Evolutionary conservation across 2,329 filamentous ascomycete genomes (phyloP).

Genomic region (Colletotrichum chlorophyti): DNA sequence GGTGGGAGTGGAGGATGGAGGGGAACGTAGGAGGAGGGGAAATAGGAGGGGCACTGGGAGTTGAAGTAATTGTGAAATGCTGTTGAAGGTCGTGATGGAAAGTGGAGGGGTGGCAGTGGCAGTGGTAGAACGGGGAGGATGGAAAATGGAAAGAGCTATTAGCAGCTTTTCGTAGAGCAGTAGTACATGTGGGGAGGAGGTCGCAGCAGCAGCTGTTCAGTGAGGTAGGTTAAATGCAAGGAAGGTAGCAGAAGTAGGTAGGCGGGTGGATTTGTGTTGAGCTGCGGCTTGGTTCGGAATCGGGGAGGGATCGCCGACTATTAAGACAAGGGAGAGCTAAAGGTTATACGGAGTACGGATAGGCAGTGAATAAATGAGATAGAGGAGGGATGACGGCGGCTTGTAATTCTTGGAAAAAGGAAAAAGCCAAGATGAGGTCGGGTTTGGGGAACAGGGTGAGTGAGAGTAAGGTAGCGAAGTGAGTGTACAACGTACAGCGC

Average conservation of each 20-base stretch:
- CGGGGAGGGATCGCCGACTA: constrained; percentile 14
- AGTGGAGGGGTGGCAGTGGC: neutral
- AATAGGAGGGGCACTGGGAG: no score
- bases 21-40: no score
- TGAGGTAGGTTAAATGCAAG: no score
- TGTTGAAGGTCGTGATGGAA: neutral
- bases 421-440: no score
- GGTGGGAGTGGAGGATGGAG: neutral
- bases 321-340: constrained; percentile 2
- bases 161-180: constrained; percentile 7
- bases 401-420: neutral
- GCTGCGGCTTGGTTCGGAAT: constrained; percentile 1
- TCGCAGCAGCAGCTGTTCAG: no score
- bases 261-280: neutral
- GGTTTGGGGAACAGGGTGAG: no score
- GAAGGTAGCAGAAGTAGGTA: neutral
- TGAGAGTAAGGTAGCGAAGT: no score
- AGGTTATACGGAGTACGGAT: no score
- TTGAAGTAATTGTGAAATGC: no score
- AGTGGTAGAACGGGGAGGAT: neutral
- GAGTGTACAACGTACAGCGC: no score
- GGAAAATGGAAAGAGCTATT: constrained; percentile 1
- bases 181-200: constrained; percentile 16
- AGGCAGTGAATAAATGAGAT: no score
- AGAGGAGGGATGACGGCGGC: neutral